These are phyloP conservation scores for Talaromyces sp. DNA, from an alignment of 2,329 filamentous ascomycete genomes.

Conservation along the genomic window DNA sequence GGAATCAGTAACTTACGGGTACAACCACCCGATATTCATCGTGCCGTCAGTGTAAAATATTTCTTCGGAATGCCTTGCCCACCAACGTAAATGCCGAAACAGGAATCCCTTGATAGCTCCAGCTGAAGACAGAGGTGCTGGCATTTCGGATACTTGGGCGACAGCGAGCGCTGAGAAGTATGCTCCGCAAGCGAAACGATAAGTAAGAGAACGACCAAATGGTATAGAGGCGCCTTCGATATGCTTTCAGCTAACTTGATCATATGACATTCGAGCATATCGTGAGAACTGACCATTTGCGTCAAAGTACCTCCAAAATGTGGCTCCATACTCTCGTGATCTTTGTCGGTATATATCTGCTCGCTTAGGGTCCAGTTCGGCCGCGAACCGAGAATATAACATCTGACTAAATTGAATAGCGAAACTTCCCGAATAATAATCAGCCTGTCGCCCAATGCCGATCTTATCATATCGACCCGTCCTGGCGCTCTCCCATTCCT, in stretches of 20 bases:
- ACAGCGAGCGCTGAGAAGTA: constrained; percentile 79
- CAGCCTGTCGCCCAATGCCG: constrained; percentile 68
- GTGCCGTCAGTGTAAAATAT: constrained; percentile 75
- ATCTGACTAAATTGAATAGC: constrained; percentile 79
- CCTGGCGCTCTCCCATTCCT: background rate
- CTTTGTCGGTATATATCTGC: background rate
- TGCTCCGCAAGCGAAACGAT: constrained; percentile 80
- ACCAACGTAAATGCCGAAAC: constrained; percentile 72
- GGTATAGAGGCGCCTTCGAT: constrained; percentile 55
- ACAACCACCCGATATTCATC: constrained; percentile 56
- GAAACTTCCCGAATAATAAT: constrained; percentile 80
- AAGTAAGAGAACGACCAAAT: constrained; percentile 74
- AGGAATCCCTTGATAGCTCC: constrained; percentile 75
- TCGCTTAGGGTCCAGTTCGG: constrained; percentile 57
- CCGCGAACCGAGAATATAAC: constrained; percentile 69
- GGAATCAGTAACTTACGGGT: background rate
- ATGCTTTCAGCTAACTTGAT: background rate
- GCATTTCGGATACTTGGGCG: constrained; percentile 65
- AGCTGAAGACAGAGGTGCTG: constrained; percentile 65
- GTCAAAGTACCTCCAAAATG: background rate
- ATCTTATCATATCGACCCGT: background rate
- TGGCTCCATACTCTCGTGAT: background rate
- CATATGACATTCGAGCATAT: background rate
- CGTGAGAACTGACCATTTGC: background rate
- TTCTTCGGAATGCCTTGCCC: constrained; percentile 66